A percentile compares a stretch with the other conserved stretches of the same genome.
phyloP scores from a whole-genome alignment of 148 eudicot species.

The Talinum fruticosum region DNA sequence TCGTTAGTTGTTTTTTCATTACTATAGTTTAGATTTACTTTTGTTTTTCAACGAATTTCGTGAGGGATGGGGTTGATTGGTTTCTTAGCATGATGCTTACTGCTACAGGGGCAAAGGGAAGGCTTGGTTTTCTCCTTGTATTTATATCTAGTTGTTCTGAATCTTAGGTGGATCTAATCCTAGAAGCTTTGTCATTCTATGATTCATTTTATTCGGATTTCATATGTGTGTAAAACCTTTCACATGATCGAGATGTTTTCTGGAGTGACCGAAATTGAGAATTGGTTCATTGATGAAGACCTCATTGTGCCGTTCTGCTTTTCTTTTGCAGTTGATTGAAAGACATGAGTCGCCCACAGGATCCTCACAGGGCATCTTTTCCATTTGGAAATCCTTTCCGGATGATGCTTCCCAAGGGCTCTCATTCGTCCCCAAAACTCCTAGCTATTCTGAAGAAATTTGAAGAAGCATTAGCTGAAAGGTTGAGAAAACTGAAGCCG shows the following conservation, averaged over 20 bases:
- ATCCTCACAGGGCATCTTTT: constrained; percentile 61
- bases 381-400: constrained; percentile 75
- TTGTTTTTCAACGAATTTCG: neutral
- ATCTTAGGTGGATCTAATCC: neutral
- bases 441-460: constrained; percentile 47
- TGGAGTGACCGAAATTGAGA: too few species aligned
- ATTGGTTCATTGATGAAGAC: constrained; percentile 15
- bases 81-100: too few species aligned
- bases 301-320: neutral
- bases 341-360: constrained; percentile 74
- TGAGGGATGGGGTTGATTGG: too few species aligned
- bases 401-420: constrained; percentile 58
- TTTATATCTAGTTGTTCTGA: neutral
- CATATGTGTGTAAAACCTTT: too few species aligned
- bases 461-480: constrained; percentile 59
- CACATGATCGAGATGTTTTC: too few species aligned
- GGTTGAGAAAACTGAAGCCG: constrained; percentile 59
- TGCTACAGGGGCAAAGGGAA: neutral
- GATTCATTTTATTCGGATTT: too few species aligned
- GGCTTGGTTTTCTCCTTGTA: neutral
- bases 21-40: neutral
- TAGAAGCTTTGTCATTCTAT: too few species aligned
- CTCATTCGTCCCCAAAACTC: constrained; percentile 56
- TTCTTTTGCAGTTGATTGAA: constrained; percentile 35
- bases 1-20: neutral